Conservation (phyloP, 2,329 filamentous ascomycete species). For the Lasiodiplodia sp. region DNA sequence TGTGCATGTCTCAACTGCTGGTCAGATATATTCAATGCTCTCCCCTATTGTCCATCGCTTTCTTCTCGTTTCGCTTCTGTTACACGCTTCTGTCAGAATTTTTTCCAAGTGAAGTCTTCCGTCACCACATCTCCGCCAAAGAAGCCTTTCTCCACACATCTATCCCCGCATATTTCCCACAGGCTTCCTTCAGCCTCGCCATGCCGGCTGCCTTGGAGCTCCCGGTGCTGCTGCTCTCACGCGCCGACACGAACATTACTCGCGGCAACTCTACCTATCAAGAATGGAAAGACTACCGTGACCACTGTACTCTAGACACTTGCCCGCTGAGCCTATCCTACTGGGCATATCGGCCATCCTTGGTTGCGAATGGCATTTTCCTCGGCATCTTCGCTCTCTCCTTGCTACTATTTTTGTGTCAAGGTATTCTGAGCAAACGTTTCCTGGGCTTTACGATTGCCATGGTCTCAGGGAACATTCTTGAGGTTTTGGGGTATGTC, state of each 20-base stretch:
- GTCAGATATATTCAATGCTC: conserved; percentile 1
- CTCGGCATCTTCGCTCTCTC: conserved; percentile 53
- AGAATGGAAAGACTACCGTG: conserved; percentile 36
- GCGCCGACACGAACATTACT: conserved; percentile 10
- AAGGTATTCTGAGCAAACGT: conserved; percentile 47
- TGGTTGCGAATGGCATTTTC: conserved; percentile 52
- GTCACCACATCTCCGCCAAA: background rate
- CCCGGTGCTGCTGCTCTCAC: conserved; percentile 7
- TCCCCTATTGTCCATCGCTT: background rate
- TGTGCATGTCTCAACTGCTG: conserved; percentile 18
- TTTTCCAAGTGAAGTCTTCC: background rate
- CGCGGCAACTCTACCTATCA: conserved; percentile 31
- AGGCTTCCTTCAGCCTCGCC: conserved; percentile 5
- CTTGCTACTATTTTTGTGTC: conserved; percentile 45
- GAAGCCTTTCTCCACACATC: background rate
- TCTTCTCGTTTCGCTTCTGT: conserved; percentile 1
- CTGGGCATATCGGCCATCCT: conserved; percentile 54
- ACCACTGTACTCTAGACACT: conserved; percentile 45
- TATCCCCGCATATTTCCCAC: background rate
- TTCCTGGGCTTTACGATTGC: conserved; percentile 53
- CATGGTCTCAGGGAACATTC: conserved; percentile 64
- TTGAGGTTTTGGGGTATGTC: conserved; percentile 68
- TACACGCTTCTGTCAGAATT: background rate
- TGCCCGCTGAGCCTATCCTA: conserved; percentile 51
- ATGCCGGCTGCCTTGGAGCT: conserved; percentile 11